Percentiles rank a stretch among this genome's conserved stretches.
These are phyloP conservation scores for Thelonectria olida DNA, from an alignment of 2,329 filamentous ascomycete species.

Conservation along the genomic window DNA sequence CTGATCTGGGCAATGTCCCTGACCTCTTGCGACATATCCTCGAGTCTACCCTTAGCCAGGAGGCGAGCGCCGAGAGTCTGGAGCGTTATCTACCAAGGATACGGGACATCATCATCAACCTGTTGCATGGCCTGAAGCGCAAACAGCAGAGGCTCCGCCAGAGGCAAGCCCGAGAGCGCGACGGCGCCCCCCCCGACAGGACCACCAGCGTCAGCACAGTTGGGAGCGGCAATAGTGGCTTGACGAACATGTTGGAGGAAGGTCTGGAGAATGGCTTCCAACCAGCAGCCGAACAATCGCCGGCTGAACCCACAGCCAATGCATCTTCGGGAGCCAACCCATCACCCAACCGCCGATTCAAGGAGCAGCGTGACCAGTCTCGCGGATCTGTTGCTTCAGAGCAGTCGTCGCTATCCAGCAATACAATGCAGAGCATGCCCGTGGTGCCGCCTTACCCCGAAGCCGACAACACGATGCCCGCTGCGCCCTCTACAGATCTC, in stretches of 20 bases:
- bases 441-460: constrained; percentile 77
- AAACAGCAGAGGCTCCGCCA: constrained; percentile 90
- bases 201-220: constrained; percentile 68
- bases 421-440: constrained; percentile 78
- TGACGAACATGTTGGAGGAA: constrained; percentile 69
- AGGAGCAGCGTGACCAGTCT: constrained; percentile 61
- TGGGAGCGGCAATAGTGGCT: constrained; percentile 63
- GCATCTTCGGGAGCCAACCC: constrained; percentile 41
- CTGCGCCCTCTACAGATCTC: constrained; percentile 53
- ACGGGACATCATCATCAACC: constrained; percentile 97
- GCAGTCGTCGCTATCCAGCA: constrained; percentile 76
- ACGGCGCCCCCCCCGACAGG: constrained; percentile 55
- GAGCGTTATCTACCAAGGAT: constrained; percentile 95
- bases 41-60: constrained; percentile 95
- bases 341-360: constrained; percentile 60
- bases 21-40: constrained; percentile 90
- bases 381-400: constrained; percentile 62
- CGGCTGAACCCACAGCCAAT: constrained; percentile 39
- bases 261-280: constrained; percentile 64
- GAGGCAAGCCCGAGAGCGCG: constrained; percentile 66
- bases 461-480: constrained; percentile 62
- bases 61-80: constrained; percentile 91
- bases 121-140: constrained; percentile 94
- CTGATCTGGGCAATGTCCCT: constrained; percentile 93
- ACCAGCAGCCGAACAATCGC: constrained; percentile 46